phyloP scores from a whole-genome alignment of 2,329 filamentous ascomycete species.

The Arachnopeziza araneosa region DNA sequence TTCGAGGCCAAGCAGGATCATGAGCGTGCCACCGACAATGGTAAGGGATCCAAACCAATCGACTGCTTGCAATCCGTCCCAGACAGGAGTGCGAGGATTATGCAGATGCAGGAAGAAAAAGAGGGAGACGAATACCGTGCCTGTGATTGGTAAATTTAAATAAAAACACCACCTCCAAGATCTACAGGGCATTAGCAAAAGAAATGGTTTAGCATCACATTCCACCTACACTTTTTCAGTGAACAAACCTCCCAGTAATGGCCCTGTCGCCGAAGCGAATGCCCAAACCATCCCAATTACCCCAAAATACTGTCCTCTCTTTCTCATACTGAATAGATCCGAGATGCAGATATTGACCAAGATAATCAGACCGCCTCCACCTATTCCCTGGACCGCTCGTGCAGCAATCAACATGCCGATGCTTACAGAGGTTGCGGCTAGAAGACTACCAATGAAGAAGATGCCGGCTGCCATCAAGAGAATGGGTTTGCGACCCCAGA shows the following conservation, averaged over 20 bases:
- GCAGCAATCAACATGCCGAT: slow-evolving; percentile 43
- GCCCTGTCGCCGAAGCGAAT: slow-evolving; percentile 55
- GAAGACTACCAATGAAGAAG: slow-evolving; percentile 47
- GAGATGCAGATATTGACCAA: slow-evolving; percentile 49
- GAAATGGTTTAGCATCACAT: too few relatives aligned
- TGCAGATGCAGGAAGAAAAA: slow-evolving; percentile 61
- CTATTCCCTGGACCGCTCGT: slow-evolving; percentile 43
- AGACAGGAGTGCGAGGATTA: slow-evolving; percentile 57
- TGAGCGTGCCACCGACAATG: slow-evolving; percentile 67
- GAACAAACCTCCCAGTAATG: slow-evolving; percentile 60
- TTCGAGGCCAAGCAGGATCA: slow-evolving; percentile 81
- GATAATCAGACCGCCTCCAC: slow-evolving; percentile 45
- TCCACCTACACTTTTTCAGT: slow-evolving; percentile 47
- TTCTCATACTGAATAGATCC: slow-evolving; percentile 46
- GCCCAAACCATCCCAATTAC: slow-evolving; percentile 63
- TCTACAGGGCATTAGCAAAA: too few relatives aligned
- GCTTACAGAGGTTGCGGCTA: slow-evolving; percentile 41
- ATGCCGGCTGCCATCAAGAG: slow-evolving; percentile 42
- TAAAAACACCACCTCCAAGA: slow-evolving; percentile 52
- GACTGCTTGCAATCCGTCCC: slow-evolving; percentile 54
- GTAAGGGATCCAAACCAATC: slow-evolving; percentile 56
- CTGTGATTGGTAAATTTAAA: slow-evolving; percentile 28
- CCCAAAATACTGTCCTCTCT: slow-evolving; percentile 49
- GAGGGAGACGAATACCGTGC: slow-evolving; percentile 43
- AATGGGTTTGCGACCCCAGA: slow-evolving; percentile 52